Evolutionary conservation across 23 red algal genomes (phyloP), one percentile per base, ranked within the genome.

Genomic region (Gracilaria vermiculophylla): DNA sequence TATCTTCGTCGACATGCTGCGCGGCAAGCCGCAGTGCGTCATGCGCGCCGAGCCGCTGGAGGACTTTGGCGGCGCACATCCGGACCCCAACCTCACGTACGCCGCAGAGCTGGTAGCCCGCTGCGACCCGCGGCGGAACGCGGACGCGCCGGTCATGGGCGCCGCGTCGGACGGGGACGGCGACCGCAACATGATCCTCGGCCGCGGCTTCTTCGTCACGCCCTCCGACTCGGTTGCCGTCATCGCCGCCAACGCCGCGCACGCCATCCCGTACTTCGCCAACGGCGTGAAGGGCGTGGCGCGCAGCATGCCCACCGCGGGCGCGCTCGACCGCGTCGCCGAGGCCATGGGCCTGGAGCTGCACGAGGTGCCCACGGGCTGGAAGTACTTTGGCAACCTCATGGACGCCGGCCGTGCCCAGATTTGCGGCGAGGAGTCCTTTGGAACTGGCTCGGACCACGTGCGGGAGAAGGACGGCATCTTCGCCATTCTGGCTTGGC

Each of bases 171-270:
- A 99, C 74, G 97, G 97, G 23, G 97, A 99, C 61, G 97, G 97
- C 50, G 97, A 99, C 78, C 97, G 97, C n/a, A 96, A 96, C 58
- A 95, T 99, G 93, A 94, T 99, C 62, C 71, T 99, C 11, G 97
- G 97, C 15, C 62, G 70, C 29, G 97, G 97, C 51, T 95, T 99
- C 53, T 95, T 95, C 50, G 97, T 99, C 48, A 96, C 93, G 0
- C 97, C 97, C 17, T 85, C 73, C 33, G 97, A 99, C 70, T 99
- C 97, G 12, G 86, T 99, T 19, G 97, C 97, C 10, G 76, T 99
- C 31, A 95, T 99, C 80, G 86, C 91, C 7, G 93, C 89, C 13
- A 77, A 92, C 47, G 95, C 95, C 33, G 55, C 25, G 0, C 16
- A 66, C 2, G 81, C 91, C 47, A 99, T 99, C 56, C 97, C 97